Evolutionary conservation across 2,329 filamentous ascomycete species (phyloP), one percentile per base, ranked within the genome.

Genomic region (Dactylellina drechsleri): DNA sequence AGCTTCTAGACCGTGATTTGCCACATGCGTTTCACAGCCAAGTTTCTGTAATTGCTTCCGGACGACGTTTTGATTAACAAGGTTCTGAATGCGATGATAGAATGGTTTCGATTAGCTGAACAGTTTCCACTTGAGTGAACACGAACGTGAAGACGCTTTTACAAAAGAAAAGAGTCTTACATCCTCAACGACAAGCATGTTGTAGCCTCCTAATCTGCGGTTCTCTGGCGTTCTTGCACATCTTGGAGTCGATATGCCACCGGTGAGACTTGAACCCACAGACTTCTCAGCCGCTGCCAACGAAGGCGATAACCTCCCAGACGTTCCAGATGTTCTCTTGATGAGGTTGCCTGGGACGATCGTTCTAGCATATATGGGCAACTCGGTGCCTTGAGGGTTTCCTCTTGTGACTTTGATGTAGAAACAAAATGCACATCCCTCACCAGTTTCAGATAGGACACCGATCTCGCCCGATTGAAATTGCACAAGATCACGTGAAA

Each of bases 401-500:
- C 82, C 81, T 10, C 82, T 79, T 83, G 81, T 84, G 88, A 82
- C 86, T 88, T 79, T 88, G 80, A 93, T 86, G 80, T 92, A 93
- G 80, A 93, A 93, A 36, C 87, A 89, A 81, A 93, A 93, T 0
- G 87, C 91, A 81, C 89, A 91, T 31, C 91, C 91, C 49, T 87
- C 84, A 7, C 89, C 90, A 68, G 87, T 86, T 76, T 87, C 83
- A 0, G 89, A 91, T 0, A 86, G 85, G 1, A 93, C 90, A 6
- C 90, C 90, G 66, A 93, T 92, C 80, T 92, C 90, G 1, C 91
- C 91, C 12, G 90, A 91, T 82, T 93, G 91, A 59, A 93, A 83
- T 80, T 93, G 90, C 0, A 90, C 91, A 57, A 93, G 83, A 78
- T 91, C 90, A 50, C 90, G 86, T 4, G 88, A 92, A 79, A 93